A percentile compares a stretch with the other conserved stretches of the same genome.
Conservation (phyloP, 2,329 filamentous ascomycete genomes). For the Reticulascus tulasneorum region DNA sequence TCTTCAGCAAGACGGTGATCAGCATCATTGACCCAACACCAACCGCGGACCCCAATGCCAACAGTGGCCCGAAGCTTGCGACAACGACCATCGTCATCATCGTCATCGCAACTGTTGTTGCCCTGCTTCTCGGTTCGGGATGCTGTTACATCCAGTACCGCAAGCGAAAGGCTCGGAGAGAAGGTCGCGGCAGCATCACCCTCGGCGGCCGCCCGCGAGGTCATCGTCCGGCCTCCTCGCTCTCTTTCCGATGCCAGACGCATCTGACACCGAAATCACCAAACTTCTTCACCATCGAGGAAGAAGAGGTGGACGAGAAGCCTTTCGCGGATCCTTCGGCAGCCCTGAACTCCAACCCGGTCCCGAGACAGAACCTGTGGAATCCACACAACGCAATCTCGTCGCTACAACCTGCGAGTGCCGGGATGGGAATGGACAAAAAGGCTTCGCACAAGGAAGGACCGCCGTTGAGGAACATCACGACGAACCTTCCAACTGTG, state of each 20-base stretch:
- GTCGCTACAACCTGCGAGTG: too few relatives aligned
- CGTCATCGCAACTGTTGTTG: conserved; percentile 32
- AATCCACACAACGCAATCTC: conserved; percentile 14
- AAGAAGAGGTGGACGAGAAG: conserved; percentile 18
- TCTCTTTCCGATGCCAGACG: conserved; percentile 50
- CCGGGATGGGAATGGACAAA: too few relatives aligned
- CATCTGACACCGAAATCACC: conserved; percentile 36
- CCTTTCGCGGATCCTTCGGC: too few relatives aligned
- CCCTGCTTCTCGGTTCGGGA: conserved; percentile 32
- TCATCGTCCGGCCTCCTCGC: conserved; percentile 37
- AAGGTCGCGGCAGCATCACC: conserved; percentile 16
- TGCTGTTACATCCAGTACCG: conserved; percentile 42
- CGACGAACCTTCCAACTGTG: conserved; percentile 4
- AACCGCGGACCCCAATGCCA: conserved; percentile 6
- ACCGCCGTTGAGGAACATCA: conserved; percentile 9
- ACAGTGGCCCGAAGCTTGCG: conserved; percentile 22
- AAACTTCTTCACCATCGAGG: conserved; percentile 28
- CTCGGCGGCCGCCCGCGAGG: conserved; percentile 19
- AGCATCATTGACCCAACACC: conserved; percentile 27
- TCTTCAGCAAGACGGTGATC: conserved; percentile 34
- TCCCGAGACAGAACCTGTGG: too few relatives aligned
- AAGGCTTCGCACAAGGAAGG: conserved; percentile 10
- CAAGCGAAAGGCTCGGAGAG: conserved; percentile 34
- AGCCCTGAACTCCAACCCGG: too few relatives aligned
- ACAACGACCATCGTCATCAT: conserved; percentile 41